Percentiles rank a stretch among this genome's conserved stretches.
These are phyloP conservation scores for Colletotrichum noveboracense DNA, from an alignment of 2,329 filamentous ascomycete species.

Conservation along the genomic window DNA sequence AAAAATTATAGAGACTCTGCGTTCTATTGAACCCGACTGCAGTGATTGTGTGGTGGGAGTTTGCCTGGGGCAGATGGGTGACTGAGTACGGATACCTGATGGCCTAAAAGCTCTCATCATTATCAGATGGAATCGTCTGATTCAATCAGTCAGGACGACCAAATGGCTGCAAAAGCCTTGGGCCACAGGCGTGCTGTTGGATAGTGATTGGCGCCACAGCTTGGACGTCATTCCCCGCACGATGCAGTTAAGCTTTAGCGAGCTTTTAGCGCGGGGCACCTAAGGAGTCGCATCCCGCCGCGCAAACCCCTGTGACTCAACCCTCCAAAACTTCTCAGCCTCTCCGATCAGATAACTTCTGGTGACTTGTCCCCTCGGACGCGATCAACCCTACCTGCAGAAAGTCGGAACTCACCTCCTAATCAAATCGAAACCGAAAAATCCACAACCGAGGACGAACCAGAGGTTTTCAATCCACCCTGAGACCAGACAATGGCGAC, in stretches of 20 bases:
- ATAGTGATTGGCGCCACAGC: constrained; percentile 3
- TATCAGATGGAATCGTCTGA: not conserved
- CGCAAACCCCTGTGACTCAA: constrained; percentile 23
- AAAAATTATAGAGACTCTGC: not conserved
- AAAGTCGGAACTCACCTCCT: not conserved
- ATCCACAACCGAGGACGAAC: not conserved
- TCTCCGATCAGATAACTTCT: not conserved
- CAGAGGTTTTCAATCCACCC: not conserved
- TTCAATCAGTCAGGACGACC: not conserved
- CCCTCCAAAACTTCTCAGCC: constrained; percentile 21
- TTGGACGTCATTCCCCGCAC: constrained; percentile 20
- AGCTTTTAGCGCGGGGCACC: constrained; percentile 23
- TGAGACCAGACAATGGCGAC: constrained; percentile 9
- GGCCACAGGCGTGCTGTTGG: not conserved
- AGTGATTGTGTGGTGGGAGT: not conserved
- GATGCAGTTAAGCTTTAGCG: constrained; percentile 22
- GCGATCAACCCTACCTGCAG: not conserved
- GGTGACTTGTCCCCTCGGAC: not conserved
- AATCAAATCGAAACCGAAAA: not conserved
- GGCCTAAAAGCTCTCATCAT: not conserved
- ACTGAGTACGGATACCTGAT: not conserved
- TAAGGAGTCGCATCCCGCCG: constrained; percentile 18
- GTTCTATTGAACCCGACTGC: not conserved
- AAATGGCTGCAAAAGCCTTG: not conserved
- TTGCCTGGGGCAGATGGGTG: not conserved